A percentile compares a stretch with the other conserved stretches of the same genome.
phyloP scores from a whole-genome alignment of 108 stramenopile genomes.

The Ochromonas danica region DNA sequence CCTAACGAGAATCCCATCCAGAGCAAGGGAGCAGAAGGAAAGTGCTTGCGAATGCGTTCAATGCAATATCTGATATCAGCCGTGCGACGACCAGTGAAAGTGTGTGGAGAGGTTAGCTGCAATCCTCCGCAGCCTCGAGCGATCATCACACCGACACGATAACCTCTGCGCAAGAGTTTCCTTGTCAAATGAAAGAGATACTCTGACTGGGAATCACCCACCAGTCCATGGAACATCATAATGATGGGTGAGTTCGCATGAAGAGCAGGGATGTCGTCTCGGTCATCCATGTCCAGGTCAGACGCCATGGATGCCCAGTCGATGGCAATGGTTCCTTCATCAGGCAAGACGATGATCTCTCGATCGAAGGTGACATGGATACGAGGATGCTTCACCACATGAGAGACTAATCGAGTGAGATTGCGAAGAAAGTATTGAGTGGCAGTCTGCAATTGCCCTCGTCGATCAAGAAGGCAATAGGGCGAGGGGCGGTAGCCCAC shows the following conservation, averaged over 20 bases:
- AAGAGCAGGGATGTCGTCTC: background rate
- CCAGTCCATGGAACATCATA: conserved; percentile 6
- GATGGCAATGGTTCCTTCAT: conserved; percentile 5
- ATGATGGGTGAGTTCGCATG: background rate
- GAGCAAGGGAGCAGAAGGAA: background rate
- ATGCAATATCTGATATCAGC: background rate
- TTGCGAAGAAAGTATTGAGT: conserved; percentile 25
- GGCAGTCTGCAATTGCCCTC: conserved; percentile 25
- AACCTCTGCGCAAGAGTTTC: background rate
- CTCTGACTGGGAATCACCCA: conserved; percentile 26
- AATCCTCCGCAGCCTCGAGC: conserved; percentile 33
- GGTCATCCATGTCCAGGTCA: background rate
- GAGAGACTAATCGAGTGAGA: background rate
- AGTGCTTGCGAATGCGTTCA: background rate
- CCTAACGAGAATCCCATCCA: conserved; percentile 30
- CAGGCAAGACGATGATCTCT: conserved; percentile 9
- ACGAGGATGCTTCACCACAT: background rate
- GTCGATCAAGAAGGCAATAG: background rate
- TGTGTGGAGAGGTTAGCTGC: background rate
- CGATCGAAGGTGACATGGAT: background rate
- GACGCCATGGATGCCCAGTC: conserved; percentile 1
- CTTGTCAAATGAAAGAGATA: background rate
- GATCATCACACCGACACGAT: conserved; percentile 27
- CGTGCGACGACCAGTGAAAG: background rate
- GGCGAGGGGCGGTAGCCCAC: background rate